These are phyloP conservation scores for Chaetomidium leptoderma DNA, from an alignment of 495 filamentous ascomycete genomes.

Conservation along the genomic window DNA sequence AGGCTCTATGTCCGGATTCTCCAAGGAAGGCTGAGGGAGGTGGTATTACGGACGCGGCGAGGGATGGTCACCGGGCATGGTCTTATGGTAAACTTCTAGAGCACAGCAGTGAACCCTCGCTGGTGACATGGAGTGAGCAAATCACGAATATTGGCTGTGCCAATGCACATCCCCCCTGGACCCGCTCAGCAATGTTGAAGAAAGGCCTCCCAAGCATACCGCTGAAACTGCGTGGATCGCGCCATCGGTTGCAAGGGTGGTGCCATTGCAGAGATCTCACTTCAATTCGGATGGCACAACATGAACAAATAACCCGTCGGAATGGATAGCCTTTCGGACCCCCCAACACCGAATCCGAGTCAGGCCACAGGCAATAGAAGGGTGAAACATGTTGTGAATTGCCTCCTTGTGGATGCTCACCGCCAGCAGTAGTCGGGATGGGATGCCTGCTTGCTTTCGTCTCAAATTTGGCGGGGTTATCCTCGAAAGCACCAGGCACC, in stretches of 20 bases:
- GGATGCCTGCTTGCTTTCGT: background rate
- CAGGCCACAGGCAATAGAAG: too few relatives aligned
- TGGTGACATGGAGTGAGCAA: slow-evolving; percentile 26
- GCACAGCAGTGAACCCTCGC: slow-evolving; percentile 2
- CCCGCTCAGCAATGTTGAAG: background rate
- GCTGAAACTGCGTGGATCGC: slow-evolving; percentile 27
- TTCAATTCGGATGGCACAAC: background rate
- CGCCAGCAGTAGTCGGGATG: background rate
- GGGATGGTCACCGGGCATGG: background rate
- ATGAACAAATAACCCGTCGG: background rate
- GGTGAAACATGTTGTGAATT: background rate
- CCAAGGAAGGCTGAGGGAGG: background rate
- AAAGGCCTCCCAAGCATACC: slow-evolving; percentile 7
- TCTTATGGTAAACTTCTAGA: slow-evolving; percentile 1
- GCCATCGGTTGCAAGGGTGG: slow-evolving; percentile 34
- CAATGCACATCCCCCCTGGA: background rate
- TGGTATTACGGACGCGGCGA: background rate
- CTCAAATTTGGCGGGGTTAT: background rate
- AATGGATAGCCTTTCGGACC: background rate
- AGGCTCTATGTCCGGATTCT: too few relatives aligned
- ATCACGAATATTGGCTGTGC: slow-evolving; percentile 22
- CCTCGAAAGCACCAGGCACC: background rate
- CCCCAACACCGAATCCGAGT: background rate
- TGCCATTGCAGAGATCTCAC: slow-evolving; percentile 24
- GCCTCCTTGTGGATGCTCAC: background rate